Conservation (phyloP, 129 eudicot species). For the Heracleum sosnowskyi region DNA sequence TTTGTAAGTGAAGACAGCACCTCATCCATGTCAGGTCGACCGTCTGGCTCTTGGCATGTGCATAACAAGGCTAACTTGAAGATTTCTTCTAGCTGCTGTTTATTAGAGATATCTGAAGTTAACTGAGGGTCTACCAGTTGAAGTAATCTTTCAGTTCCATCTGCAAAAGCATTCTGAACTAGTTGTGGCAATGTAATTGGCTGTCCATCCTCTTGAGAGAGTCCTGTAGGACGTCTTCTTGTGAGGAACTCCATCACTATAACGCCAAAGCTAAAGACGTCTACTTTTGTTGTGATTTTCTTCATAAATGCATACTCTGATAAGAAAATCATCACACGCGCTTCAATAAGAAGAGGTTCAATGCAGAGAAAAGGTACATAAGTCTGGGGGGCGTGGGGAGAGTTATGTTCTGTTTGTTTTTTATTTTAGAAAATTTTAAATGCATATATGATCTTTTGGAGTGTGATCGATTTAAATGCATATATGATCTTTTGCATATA, state of each 20-base stretch:
- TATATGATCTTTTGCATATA: too few species aligned
- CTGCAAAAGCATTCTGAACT: conserved; percentile 35
- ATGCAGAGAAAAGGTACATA: not conserved
- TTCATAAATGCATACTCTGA: conserved; percentile 85
- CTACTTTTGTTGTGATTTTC: conserved; percentile 81
- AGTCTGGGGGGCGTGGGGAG: not conserved
- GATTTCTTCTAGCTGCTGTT: conserved; percentile 44
- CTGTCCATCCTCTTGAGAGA: conserved; percentile 39
- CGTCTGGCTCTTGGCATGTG: conserved; percentile 52
- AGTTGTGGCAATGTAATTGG: conserved; percentile 62
- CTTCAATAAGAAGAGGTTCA: not conserved
- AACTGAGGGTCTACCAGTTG: conserved; percentile 54
- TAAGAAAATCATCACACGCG: conserved; percentile 6
- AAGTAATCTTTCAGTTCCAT: conserved; percentile 30
- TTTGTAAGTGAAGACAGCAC: conserved; percentile 55
- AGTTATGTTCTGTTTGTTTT: not conserved
- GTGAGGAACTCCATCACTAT: conserved; percentile 76
- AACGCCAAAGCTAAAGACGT: conserved; percentile 85
- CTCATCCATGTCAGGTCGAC: conserved; percentile 67
- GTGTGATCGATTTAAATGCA: too few species aligned
- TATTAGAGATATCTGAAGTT: conserved; percentile 29
- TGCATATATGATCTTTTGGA: not conserved
- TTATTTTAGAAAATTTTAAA: too few species aligned
- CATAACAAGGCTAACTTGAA: conserved; percentile 68
- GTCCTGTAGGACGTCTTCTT: conserved; percentile 68